A percentile compares a stretch with the other conserved stretches of the same genome.
These are phyloP conservation scores for Fusarium xyrophilum DNA, from an alignment of 2,329 filamentous ascomycete species.

Conservation along the genomic window DNA sequence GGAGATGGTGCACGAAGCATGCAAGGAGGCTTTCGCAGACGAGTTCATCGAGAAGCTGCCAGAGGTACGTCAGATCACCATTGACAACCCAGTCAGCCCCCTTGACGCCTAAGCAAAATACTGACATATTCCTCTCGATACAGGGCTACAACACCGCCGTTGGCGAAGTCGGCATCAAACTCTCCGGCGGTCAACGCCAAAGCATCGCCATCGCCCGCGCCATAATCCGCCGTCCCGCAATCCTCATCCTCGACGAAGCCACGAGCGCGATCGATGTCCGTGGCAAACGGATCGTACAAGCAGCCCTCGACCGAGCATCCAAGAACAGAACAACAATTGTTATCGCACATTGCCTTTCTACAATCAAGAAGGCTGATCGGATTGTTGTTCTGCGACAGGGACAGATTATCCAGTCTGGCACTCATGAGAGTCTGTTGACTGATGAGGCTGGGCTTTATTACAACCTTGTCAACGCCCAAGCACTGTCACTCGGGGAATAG, in stretches of 20 bases:
- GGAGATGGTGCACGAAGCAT: slow-evolving; percentile 67
- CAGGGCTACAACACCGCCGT: slow-evolving; percentile 76
- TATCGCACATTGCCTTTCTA: slow-evolving; percentile 76
- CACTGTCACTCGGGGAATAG: slow-evolving; percentile 59
- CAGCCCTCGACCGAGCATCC: slow-evolving; percentile 67
- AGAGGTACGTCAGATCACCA: slow-evolving; percentile 45
- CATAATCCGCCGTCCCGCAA: slow-evolving; percentile 73
- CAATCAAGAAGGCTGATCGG: slow-evolving; percentile 77
- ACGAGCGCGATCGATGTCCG: slow-evolving; percentile 69
- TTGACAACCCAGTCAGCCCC: too few relatives aligned
- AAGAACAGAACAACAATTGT: slow-evolving; percentile 72
- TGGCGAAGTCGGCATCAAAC: slow-evolving; percentile 76
- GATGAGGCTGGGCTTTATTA: slow-evolving; percentile 68
- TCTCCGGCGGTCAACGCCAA: slow-evolving; percentile 83
- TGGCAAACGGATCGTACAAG: slow-evolving; percentile 67
- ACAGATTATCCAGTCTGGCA: slow-evolving; percentile 73
- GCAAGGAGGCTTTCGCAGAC: slow-evolving; percentile 70
- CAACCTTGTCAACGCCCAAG: slow-evolving; percentile 69
- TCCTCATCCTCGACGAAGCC: slow-evolving; percentile 78
- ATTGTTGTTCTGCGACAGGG: slow-evolving; percentile 80
- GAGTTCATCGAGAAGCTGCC: slow-evolving; percentile 73
- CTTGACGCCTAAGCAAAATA: neutral
- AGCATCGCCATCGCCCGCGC: slow-evolving; percentile 78
- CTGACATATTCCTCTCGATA: too few relatives aligned
- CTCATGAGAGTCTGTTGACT: slow-evolving; percentile 72